phyloP scores from a whole-genome alignment of 805 yeast genomes.

The Nakazawaea ernobii region DNA sequence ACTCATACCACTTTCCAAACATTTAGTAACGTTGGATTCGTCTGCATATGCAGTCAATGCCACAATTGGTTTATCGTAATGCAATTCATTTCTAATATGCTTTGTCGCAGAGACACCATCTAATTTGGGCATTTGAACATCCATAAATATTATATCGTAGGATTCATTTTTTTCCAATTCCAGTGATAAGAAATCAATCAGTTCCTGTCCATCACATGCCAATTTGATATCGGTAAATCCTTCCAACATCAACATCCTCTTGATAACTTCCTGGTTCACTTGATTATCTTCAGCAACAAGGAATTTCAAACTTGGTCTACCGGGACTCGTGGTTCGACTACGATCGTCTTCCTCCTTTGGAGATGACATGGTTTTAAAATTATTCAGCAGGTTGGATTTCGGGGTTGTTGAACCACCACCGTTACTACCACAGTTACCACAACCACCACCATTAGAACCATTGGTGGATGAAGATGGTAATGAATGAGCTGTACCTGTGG shows the following conservation, averaged over 20 bases:
- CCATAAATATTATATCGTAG: constrained; percentile 87
- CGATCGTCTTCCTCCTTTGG: constrained; percentile 2
- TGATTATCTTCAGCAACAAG: constrained; percentile 91
- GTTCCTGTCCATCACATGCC: constrained; percentile 91
- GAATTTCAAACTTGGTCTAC: constrained; percentile 37
- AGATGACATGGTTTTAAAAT: not conserved
- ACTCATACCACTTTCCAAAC: constrained; percentile 87
- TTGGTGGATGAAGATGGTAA: constrained; percentile 7
- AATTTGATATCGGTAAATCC: constrained; percentile 66
- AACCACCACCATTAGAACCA: not conserved
- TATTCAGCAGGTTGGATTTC: not conserved
- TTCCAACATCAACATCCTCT: constrained; percentile 80
- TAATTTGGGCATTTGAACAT: constrained; percentile 89
- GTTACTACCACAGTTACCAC: too few species aligned
- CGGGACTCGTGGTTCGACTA: not conserved
- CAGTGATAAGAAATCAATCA: constrained; percentile 59
- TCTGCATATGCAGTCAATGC: constrained; percentile 97
- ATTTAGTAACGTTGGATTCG: constrained; percentile 79
- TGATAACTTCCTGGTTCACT: constrained; percentile 92
- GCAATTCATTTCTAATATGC: constrained; percentile 57
- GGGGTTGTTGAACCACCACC: not conserved
- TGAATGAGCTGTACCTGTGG: constrained; percentile 49
- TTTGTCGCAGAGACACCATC: constrained; percentile 87
- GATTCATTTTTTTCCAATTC: constrained; percentile 32
- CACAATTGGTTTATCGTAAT: constrained; percentile 70